Evolutionary conservation across 2,329 filamentous ascomycete genomes (phyloP), one percentile per base, ranked within the genome.

Genomic region (Fonsecaea pedrosoi): DNA sequence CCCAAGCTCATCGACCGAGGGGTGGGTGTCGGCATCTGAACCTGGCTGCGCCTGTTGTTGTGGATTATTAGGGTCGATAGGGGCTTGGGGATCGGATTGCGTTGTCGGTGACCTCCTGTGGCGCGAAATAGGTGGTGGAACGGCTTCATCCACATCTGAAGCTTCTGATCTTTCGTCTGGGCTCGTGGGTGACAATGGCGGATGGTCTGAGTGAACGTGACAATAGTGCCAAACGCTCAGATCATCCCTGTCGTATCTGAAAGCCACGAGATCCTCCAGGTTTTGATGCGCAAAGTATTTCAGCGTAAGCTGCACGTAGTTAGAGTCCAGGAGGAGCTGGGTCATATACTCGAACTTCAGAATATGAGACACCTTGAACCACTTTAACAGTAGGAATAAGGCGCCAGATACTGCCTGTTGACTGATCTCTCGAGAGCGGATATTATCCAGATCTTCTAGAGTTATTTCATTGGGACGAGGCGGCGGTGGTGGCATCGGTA

Each of bases 271-370:
- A 75, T 92, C 90, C 72, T 97, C 94, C 40, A 97, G 89, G 70
- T 99, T 96, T 77, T 97, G 94, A 75, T 97, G 90, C 58, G 94
- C 93, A 77, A 97, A 94, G 57, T 97, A 87, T 80, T 98, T 98
- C 37, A 99, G 82, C 30, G 97, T 90, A 35, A 99, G 83, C 0
- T 94, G 94, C 6, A 99, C 85, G 77, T 97, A 99, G 77, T 97
- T 98, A 3, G 92, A 95, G 78, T 99, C 95, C 34, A 99, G 85
- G 10, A 99, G 82, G 2, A 99, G 85, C 75, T 99, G 95, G 0
- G 93, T 94, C 75, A 99, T 82, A 75, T 97, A 98, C 79, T 99
- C 95, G 72, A 95, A 97, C 76, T 97, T 97, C 71, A 99, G 82
- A 34, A 98, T 87, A 76, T 99, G 95, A 65, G 93, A 97, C 62